Evolutionary conservation across 345 rosid species (phyloP).

Genomic region (Corymbia maculata): DNA sequence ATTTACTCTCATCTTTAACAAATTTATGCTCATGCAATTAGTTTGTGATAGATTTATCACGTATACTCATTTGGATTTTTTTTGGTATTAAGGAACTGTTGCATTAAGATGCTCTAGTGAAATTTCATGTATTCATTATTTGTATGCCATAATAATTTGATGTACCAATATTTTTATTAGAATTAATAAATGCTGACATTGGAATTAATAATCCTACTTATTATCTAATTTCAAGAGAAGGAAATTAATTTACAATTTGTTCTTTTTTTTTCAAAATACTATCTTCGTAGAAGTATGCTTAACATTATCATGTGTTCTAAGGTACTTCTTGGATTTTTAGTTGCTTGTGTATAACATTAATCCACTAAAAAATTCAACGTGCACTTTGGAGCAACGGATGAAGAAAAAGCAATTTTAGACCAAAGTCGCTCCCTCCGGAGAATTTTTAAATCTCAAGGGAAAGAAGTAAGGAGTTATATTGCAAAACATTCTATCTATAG

Average conservation of each 20-base stretch:
- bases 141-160: background rate
- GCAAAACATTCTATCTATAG: background rate
- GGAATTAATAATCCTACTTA: background rate
- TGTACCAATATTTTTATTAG: background rate
- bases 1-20: background rate
- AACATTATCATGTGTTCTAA: background rate
- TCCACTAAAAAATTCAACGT: background rate
- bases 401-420: background rate
- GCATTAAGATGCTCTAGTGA: background rate
- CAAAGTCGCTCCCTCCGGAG: background rate
- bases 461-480: background rate
- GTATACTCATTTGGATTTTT: no score
- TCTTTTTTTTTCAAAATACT: background rate
- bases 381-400: background rate
- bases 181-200: background rate
- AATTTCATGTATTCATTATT: background rate
- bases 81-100: background rate
- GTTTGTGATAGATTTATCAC: background rate
- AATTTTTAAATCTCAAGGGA: background rate
- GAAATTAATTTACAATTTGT: background rate
- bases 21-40: background rate
- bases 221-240: background rate
- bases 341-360: background rate
- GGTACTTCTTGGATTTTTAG: background rate
- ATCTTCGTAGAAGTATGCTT: background rate